Conservation (phyloP, 306 rosid species). For the Vachellia collinsii region DNA sequence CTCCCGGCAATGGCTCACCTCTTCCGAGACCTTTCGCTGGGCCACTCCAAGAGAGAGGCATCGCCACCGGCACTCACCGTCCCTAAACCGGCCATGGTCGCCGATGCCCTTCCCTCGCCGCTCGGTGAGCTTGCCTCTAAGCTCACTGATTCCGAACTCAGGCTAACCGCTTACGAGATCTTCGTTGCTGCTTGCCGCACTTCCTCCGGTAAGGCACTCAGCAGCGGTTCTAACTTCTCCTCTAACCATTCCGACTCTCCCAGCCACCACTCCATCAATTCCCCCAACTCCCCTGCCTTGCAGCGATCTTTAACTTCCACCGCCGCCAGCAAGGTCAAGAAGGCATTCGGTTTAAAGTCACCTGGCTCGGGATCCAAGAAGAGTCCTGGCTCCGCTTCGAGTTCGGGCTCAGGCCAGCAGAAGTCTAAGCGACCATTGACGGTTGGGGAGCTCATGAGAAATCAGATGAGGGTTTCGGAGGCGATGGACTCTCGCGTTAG, state of each 20-base stretch:
- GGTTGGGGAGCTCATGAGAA: slow-evolving; percentile 93
- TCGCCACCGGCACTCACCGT: slow-evolving; percentile 46
- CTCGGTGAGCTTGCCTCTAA: slow-evolving; percentile 69
- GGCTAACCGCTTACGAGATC: slow-evolving; percentile 93
- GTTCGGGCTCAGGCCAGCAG: slow-evolving; percentile 56
- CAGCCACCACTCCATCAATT: slow-evolving; percentile 50
- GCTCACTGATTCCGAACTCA: slow-evolving; percentile 78
- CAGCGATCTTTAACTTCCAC: slow-evolving; percentile 95
- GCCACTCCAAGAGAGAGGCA: slow-evolving; percentile 82
- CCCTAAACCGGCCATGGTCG: slow-evolving; percentile 36
- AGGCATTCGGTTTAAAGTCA: slow-evolving; percentile 89
- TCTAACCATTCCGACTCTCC: slow-evolving; percentile 54
- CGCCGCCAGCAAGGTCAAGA: slow-evolving; percentile 94
- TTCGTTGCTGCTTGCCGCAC: slow-evolving; percentile 94
- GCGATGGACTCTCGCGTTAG: slow-evolving; percentile 89
- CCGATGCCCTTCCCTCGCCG: slow-evolving; percentile 82
- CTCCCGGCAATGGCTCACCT: slow-evolving; percentile 74
- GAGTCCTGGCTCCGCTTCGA: slow-evolving; percentile 70
- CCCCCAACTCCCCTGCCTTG: slow-evolving; percentile 57
- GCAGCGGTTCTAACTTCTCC: slow-evolving; percentile 43
- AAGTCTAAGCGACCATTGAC: slow-evolving; percentile 75
- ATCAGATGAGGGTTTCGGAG: slow-evolving; percentile 95
- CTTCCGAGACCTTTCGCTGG: slow-evolving; percentile 87
- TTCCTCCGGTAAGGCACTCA: slow-evolving; percentile 76
- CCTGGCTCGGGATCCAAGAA: slow-evolving; percentile 86